These are phyloP conservation scores for Maudiozyma saulgeensis DNA, from an alignment of 805 yeast species.

Conservation along the genomic window DNA sequence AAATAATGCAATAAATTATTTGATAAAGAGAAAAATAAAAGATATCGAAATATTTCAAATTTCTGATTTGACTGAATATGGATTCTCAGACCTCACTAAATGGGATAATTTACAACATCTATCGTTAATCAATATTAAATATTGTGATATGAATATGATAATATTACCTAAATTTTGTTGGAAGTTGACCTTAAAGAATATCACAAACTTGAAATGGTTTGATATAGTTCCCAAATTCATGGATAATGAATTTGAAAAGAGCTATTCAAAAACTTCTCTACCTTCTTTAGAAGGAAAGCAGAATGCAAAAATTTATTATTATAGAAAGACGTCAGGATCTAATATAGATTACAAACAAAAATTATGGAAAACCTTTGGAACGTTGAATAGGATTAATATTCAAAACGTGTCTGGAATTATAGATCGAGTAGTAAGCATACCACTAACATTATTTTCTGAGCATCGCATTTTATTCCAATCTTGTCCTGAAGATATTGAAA, in stretches of 20 bases:
- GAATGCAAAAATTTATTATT: background rate
- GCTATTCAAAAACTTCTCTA: background rate
- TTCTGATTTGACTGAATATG: conserved; percentile 7
- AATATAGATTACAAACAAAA: background rate
- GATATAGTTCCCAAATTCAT: background rate
- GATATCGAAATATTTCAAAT: conserved; percentile 11
- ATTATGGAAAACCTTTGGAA: background rate
- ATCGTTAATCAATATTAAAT: conserved; percentile 8
- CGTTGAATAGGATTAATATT: background rate
- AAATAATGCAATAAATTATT: conserved; percentile 19
- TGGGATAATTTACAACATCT: conserved; percentile 23
- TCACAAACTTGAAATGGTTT: conserved; percentile 21
- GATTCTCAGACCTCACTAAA: conserved; percentile 19
- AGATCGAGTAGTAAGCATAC: background rate
- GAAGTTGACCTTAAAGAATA: conserved; percentile 10
- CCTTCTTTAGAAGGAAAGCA: background rate
- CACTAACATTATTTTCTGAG: background rate
- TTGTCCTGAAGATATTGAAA: background rate
- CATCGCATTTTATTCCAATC: background rate
- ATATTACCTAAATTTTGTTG: conserved; percentile 18
- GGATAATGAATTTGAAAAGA: background rate
- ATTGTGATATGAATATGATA: conserved; percentile 19
- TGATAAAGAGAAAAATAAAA: conserved; percentile 15
- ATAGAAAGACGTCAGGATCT: background rate
- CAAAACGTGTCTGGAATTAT: background rate